Evolutionary conservation across 768 basidiomycete species (phyloP), one percentile per base, ranked within the genome.

Genomic region (Mycena galericulata): DNA sequence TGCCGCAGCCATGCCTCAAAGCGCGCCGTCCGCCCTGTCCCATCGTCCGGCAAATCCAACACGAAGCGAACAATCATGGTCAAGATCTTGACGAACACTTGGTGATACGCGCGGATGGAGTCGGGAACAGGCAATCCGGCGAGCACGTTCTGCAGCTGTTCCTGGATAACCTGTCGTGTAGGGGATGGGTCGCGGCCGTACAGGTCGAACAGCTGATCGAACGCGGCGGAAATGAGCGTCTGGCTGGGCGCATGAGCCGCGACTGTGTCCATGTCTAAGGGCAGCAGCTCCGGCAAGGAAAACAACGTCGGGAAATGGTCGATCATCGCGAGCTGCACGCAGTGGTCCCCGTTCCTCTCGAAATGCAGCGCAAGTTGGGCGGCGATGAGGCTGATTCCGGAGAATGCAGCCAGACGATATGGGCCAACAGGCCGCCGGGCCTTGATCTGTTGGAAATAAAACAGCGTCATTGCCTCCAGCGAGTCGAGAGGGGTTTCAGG

Each of bases 401-500:
- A 54, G 38, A 50, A 65, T 24, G n/a, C 56, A 17, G 57, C 75
- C 9, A 75, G n/a, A 24, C 75, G 71, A 60, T 75, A 75, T 1
- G 75, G 75, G 5, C 75, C 73, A 4, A 22, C 40, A 15, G 66
- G 66, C n/a, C 68, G 71, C 40, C 38, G 56, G 30, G 27, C 58
- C 46, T 72, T 73, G 43, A 75, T 74, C 34, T 71, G 54, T 27
- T 69, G 53, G 49, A 63, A 71, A 56, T 75, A 75, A 65, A 71
- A 74, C 17, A 24, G 30, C 14, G 71, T 58, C 24, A 73, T 27
- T 4, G 45, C 45, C 14, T 50, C 32, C 14, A 75, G 15, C 3
- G 65, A 60, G 26, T 69, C 54, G 7, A 72, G 41, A 15, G 73
- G 75, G 15, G 73, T 62, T 10, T 74, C 75, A 2, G 70, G 67